These are phyloP conservation scores for Penicillium silybi DNA, from an alignment of 495 filamentous ascomycete genomes.

Conservation along the genomic window DNA sequence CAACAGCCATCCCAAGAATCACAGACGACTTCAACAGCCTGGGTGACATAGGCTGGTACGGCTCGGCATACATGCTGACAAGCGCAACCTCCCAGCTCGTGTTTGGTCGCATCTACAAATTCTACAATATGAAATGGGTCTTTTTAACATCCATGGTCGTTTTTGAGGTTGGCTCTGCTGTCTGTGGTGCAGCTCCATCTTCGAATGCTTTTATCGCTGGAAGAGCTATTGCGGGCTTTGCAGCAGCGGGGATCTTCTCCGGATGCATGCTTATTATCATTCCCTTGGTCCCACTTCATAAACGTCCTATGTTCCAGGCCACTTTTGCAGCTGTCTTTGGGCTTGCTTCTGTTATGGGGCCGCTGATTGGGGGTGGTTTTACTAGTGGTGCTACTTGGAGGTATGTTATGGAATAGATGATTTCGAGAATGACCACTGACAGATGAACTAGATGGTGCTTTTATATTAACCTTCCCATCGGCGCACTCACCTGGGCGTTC, in stretches of 20 bases:
- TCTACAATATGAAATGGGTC: constrained; percentile 39
- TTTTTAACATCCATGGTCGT: constrained; percentile 38
- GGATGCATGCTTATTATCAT: constrained; percentile 53
- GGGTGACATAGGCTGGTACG: constrained; percentile 50
- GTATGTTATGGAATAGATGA: background rate
- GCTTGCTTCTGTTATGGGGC: constrained; percentile 35
- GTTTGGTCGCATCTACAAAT: constrained; percentile 45
- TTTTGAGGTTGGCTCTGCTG: constrained; percentile 52
- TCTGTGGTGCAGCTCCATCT: constrained; percentile 48
- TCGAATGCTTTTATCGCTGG: background rate
- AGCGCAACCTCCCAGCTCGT: constrained; percentile 39
- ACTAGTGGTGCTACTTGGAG: constrained; percentile 1
- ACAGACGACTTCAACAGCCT: constrained; percentile 24
- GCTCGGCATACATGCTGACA: constrained; percentile 43
- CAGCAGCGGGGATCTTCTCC: constrained; percentile 30
- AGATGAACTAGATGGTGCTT: constrained; percentile 37
- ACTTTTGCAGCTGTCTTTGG: constrained; percentile 45
- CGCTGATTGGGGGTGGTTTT: background rate
- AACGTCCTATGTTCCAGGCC: constrained; percentile 50
- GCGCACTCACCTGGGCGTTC: constrained; percentile 35
- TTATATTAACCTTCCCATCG: constrained; percentile 56
- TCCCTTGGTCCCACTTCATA: constrained; percentile 50
- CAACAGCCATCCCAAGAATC: constrained; percentile 14
- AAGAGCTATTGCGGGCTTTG: constrained; percentile 55
- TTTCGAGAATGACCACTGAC: background rate